These are phyloP conservation scores for Triticum dicoccoides DNA, from an alignment of 176 grass and related monocot species.

Conservation along the genomic window DNA sequence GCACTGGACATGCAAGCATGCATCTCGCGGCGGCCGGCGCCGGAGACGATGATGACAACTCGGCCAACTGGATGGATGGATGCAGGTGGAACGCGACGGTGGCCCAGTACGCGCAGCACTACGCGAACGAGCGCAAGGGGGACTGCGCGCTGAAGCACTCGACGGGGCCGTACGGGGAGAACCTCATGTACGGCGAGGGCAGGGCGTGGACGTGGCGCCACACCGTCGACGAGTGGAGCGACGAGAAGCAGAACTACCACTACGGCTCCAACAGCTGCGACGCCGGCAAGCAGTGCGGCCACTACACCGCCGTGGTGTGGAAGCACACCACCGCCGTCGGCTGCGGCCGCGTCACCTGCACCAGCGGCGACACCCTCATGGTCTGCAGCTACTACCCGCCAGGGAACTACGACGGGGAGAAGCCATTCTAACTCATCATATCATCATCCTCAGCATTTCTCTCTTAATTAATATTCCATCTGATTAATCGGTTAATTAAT, in stretches of 20 bases:
- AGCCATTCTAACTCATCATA: slow-evolving; percentile 21
- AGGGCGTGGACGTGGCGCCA: slow-evolving; percentile 33
- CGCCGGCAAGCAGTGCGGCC: slow-evolving; percentile 38
- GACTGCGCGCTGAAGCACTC: slow-evolving; percentile 70
- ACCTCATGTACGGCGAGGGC: slow-evolving; percentile 54
- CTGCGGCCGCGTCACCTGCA: slow-evolving; percentile 48
- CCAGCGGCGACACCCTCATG: slow-evolving; percentile 26
- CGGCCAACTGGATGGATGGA: background rate
- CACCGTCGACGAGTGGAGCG: slow-evolving; percentile 55
- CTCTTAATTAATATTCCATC: too few relatives aligned
- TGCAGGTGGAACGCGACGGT: slow-evolving; percentile 49
- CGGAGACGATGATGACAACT: background rate
- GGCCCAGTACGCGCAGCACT: slow-evolving; percentile 49
- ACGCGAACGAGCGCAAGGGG: slow-evolving; percentile 35
- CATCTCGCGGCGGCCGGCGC: background rate
- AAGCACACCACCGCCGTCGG: slow-evolving; percentile 42
- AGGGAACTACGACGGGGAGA: slow-evolving; percentile 43
- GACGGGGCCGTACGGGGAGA: slow-evolving; percentile 60
- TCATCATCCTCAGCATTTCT: background rate
- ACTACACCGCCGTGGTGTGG: slow-evolving; percentile 77
- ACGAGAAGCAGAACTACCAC: slow-evolving; percentile 56
- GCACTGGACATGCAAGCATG: background rate
- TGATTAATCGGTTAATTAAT: too few relatives aligned
- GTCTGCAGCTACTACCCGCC: slow-evolving; percentile 72
- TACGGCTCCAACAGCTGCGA: slow-evolving; percentile 51